Percentiles rank a stretch among this genome's conserved stretches.
These are phyloP conservation scores for Penicillium paneum DNA, from an alignment of 2,329 filamentous ascomycete genomes.

Conservation along the genomic window DNA sequence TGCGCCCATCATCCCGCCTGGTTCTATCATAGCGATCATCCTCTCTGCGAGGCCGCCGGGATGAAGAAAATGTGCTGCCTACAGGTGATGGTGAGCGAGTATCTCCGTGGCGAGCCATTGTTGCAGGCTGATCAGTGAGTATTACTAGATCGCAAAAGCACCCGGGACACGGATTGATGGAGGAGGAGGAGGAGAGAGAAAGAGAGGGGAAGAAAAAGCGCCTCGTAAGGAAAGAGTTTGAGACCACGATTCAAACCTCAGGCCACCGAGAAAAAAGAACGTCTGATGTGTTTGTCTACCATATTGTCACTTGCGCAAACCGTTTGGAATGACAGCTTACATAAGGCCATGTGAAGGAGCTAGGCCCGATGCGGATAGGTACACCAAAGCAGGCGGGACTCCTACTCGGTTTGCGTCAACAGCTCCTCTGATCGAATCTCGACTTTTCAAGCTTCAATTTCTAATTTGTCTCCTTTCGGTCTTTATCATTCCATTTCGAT, in stretches of 20 bases:
- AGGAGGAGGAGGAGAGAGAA: slow-evolving; percentile 7
- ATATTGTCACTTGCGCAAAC: slow-evolving; percentile 1
- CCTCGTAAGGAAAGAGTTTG: neutral
- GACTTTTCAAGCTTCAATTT: neutral
- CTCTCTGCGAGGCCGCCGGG: slow-evolving; percentile 59
- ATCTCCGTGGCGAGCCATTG: slow-evolving; percentile 60
- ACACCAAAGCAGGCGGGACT: slow-evolving; percentile 24
- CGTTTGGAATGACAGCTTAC: neutral
- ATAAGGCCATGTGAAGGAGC: neutral
- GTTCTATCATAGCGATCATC: slow-evolving; percentile 53
- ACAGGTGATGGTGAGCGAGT: slow-evolving; percentile 87
- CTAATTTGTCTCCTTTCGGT: neutral
- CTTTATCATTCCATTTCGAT: neutral
- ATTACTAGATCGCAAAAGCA: slow-evolving; percentile 42
- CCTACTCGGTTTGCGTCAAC: slow-evolving; percentile 33
- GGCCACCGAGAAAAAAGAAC: neutral
- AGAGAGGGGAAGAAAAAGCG: neutral
- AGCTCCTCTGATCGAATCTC: slow-evolving; percentile 8
- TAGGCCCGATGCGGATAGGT: slow-evolving; percentile 22
- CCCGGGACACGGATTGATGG: slow-evolving; percentile 18
- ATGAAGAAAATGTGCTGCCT: slow-evolving; percentile 76
- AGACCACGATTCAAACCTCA: slow-evolving; percentile 1
- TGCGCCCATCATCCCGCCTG: slow-evolving; percentile 51
- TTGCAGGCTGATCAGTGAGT: slow-evolving; percentile 53
- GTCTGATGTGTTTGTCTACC: neutral